Evolutionary conservation across 768 basidiomycete genomes (phyloP).

Genomic region (Phanerochaete carnosa): DNA sequence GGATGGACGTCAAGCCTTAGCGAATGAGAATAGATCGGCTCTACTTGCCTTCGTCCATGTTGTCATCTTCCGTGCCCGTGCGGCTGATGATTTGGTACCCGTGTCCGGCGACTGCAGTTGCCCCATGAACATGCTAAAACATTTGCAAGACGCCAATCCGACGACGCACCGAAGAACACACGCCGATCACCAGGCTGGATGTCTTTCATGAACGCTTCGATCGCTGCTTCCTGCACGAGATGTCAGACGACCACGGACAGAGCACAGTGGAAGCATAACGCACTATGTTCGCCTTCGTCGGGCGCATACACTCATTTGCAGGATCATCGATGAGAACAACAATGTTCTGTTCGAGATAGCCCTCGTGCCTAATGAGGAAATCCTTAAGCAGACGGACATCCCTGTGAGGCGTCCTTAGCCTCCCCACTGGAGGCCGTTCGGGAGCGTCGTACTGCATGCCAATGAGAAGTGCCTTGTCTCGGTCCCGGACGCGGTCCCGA

Average conservation of each 20-base stretch:
- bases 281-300: background rate
- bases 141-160: background rate
- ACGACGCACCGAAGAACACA: background rate
- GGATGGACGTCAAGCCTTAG: background rate
- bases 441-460: slow-evolving; percentile 4
- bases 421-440: background rate
- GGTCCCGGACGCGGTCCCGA: background rate
- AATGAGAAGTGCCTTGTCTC: slow-evolving; percentile 11
- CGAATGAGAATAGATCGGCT: background rate
- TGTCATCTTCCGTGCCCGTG: slow-evolving; percentile 9
- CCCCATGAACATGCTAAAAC: background rate
- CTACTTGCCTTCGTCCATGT: slow-evolving; percentile 7
- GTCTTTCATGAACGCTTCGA: background rate
- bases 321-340: background rate
- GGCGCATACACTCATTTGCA: background rate
- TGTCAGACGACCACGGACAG: background rate
- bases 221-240: background rate
- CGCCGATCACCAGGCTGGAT: background rate
- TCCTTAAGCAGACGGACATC: slow-evolving; percentile 7
- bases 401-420: background rate
- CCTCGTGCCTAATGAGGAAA: background rate
- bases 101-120: slow-evolving; percentile 7
- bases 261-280: background rate
- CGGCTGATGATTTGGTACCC: slow-evolving; percentile 3
- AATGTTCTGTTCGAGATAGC: background rate